These are phyloP conservation scores for Catharanthus roseus DNA, from an alignment of 257 asterid species.

Conservation along the genomic window DNA sequence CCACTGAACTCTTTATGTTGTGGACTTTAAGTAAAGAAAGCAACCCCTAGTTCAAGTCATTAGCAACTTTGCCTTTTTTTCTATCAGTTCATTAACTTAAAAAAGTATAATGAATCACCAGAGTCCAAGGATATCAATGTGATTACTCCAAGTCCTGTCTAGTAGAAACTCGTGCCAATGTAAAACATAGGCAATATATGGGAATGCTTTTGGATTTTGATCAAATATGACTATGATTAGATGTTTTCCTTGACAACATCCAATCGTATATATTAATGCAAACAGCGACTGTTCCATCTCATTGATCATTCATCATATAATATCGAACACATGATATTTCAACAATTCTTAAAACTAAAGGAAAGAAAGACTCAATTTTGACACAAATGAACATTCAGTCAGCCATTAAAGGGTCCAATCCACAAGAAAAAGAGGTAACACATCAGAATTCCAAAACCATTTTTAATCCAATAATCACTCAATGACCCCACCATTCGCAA, in stretches of 20 bases:
- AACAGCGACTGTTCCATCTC: not conserved
- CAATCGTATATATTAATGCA: not conserved
- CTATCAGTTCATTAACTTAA: no score
- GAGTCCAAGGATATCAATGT: not conserved
- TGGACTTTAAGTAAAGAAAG: not conserved
- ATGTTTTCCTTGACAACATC: not conserved
- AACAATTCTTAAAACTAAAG: not conserved
- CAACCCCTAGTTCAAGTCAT: not conserved
- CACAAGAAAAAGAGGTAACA: not conserved
- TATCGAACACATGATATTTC: not conserved
- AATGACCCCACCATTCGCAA: not conserved
- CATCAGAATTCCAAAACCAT: not conserved
- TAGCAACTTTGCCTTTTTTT: not conserved
- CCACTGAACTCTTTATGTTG: not conserved
- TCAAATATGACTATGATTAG: not conserved
- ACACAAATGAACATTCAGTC: not conserved
- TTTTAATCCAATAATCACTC: not conserved
- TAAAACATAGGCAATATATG: not conserved
- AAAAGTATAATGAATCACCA: no score
- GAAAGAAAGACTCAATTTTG: not conserved
- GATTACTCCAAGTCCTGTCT: not conserved
- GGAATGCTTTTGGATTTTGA: not conserved
- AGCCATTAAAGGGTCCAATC: not conserved
- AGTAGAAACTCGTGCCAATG: no score
- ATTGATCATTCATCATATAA: not conserved